Percentiles rank a stretch among this genome's conserved stretches.
Evolutionary conservation across 768 basidiomycete genomes (phyloP).

Genomic region (Lactarius psammicola): DNA sequence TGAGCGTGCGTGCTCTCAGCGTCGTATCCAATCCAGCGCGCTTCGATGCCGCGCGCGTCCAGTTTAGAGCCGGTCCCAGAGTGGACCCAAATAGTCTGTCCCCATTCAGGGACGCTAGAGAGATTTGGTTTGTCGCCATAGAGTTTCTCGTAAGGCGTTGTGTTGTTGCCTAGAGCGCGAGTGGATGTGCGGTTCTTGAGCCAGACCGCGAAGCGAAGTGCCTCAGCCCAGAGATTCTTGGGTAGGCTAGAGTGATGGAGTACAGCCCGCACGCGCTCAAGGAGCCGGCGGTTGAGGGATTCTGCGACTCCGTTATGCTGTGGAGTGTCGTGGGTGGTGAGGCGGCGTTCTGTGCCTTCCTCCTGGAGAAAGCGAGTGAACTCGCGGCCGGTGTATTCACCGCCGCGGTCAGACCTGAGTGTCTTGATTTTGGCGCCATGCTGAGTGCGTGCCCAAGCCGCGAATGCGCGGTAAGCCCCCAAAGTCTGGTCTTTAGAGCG

Average conservation of each 20-base stretch:
- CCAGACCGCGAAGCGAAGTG: slow-evolving; percentile 28
- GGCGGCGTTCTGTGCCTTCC: too few relatives aligned
- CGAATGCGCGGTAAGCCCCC: too few relatives aligned
- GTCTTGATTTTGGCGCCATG: too few relatives aligned
- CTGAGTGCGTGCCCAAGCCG: too few relatives aligned
- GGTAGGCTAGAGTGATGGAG: slow-evolving; percentile 21
- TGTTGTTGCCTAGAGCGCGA: slow-evolving; percentile 26
- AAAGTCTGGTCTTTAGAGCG: not conserved
- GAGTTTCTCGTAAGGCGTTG: slow-evolving; percentile 33
- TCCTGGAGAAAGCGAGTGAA: too few relatives aligned
- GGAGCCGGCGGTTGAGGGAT: too few relatives aligned
- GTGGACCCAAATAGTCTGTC: slow-evolving; percentile 24
- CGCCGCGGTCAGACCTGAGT: not conserved
- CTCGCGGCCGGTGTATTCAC: not conserved
- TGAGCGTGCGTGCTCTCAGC: too few relatives aligned
- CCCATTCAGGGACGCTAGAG: too few relatives aligned
- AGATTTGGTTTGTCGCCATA: slow-evolving; percentile 34
- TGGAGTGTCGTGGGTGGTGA: too few relatives aligned
- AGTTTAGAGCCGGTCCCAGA: slow-evolving; percentile 21
- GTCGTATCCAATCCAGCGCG: not conserved
- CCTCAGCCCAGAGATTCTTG: slow-evolving; percentile 33
- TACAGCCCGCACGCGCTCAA: not conserved
- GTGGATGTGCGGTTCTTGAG: slow-evolving; percentile 11
- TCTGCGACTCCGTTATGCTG: too few relatives aligned
- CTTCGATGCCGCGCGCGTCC: slow-evolving; percentile 15